Base-by-base conservation (phyloP, 2,329 filamentous ascomycete genomes). In the Claviceps cyperi region DNA sequence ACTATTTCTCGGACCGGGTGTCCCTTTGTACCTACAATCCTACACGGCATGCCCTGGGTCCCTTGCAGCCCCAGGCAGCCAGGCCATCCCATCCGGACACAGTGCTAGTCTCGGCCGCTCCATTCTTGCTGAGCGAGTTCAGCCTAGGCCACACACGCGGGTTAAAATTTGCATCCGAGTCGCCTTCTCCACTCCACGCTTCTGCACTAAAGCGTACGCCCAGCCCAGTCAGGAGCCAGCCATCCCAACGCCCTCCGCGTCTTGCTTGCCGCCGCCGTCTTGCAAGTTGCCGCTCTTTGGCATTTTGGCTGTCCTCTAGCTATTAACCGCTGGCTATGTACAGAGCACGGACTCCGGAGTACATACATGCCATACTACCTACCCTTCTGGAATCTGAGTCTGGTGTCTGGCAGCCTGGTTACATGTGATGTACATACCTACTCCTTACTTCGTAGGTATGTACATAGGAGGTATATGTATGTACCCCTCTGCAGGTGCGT, bases 81-180 rank as follows among this genome's bases (percentile, higher is more conserved):
- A 28, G 8, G 28, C 9, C 28, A 11, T 28, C 8, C 28, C 9
- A 15, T 43, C 47, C 19, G 39, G 36, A 40, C 47, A 43, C 47
- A 48, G 46, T 48, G 39, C 28, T 39, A 48, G 47, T 48, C 47
- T 35, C 13, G 46, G 46, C 46, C 46, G 36, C 37, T 48, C 46
- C 38, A 41, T 48, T 9, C 22, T 9, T 13, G 8, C 39, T 21
- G 17, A 11, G n/a, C 41, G 37, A 38, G 9, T 38, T 39, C 22
- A 6, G n/a, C 37, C 15, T 17, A 38, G 37, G n/a, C 36, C 36
- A 21, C 37, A 38, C 37, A 15, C 13, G 22, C 24, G 22, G 22
- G 43, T 44, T 24, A 32, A 17, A 32, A 44, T 44, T 32, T 44
- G 15, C 24, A 22, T 43, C 40, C 40, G 40, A 41, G 39, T 15